A percentile compares a stretch with the other conserved stretches of the same genome.
Evolutionary conservation across 805 yeast species (phyloP).

Genomic region (Candida silvatica): DNA sequence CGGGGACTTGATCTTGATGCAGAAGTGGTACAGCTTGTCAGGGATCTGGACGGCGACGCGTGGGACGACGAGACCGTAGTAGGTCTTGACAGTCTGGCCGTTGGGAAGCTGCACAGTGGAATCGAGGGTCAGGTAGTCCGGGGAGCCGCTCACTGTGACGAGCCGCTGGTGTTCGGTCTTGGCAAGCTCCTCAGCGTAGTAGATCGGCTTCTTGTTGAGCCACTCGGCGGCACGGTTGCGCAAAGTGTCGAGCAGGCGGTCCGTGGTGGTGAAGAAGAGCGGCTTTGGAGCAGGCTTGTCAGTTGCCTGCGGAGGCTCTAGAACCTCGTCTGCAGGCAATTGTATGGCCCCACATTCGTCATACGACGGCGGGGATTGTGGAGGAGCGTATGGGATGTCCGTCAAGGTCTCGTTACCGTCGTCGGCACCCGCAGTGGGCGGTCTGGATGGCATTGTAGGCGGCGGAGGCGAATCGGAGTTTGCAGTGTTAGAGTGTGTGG

Average conservation of each 20-base stretch:
- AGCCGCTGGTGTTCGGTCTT: neutral
- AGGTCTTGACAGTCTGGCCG: constrained; percentile 1
- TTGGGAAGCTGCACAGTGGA: constrained; percentile 1
- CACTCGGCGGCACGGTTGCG: constrained; percentile 20
- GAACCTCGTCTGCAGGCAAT: too few relatives aligned
- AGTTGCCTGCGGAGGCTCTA: too few relatives aligned
- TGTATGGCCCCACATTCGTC: too few relatives aligned
- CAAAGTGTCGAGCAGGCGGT: constrained; percentile 60
- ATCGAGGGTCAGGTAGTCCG: constrained; percentile 1
- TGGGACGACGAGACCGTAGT: constrained; percentile 21
- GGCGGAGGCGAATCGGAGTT: too few relatives aligned
- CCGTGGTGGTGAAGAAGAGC: constrained; percentile 47
- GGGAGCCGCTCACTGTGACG: neutral
- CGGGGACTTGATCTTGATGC: constrained; percentile 19
- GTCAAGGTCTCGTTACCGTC: too few relatives aligned
- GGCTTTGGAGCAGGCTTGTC: too few relatives aligned
- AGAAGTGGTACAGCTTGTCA: constrained; percentile 17
- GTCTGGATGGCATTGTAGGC: too few relatives aligned
- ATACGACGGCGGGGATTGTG: too few relatives aligned
- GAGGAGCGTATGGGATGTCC: too few relatives aligned
- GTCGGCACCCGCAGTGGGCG: too few relatives aligned
- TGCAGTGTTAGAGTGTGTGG: too few relatives aligned
- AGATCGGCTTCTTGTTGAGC: neutral
- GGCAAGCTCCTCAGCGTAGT: neutral
- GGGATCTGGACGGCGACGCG: constrained; percentile 8